These are phyloP conservation scores for Herpotrichia juniperi DNA, from an alignment of 2,329 filamentous ascomycete genomes.

Conservation along the genomic window DNA sequence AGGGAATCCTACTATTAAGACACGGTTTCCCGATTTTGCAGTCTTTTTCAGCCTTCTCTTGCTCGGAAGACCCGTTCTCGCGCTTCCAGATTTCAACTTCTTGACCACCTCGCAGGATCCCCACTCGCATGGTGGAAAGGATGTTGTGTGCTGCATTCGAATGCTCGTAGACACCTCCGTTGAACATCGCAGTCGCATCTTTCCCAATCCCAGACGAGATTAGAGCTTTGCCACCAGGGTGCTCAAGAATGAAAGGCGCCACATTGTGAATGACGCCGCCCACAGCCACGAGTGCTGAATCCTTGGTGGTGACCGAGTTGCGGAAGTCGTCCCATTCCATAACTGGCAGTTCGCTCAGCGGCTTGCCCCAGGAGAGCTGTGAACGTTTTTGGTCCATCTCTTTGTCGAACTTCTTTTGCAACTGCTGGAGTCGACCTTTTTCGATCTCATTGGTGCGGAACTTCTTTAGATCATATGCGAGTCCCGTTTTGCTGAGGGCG, in stretches of 20 bases:
- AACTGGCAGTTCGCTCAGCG: conserved; percentile 44
- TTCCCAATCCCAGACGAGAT: conserved; percentile 45
- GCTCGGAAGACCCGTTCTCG: too few species aligned
- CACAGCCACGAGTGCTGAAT: conserved; percentile 39
- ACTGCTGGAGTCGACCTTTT: conserved; percentile 48
- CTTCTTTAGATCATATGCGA: conserved; percentile 46
- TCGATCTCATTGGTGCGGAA: conserved; percentile 50
- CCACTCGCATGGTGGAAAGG: conserved; percentile 47
- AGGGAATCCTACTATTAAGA: too few species aligned
- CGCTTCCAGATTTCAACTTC: conserved; percentile 50
- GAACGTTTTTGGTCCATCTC: conserved; percentile 23
- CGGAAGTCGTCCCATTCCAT: conserved; percentile 47
- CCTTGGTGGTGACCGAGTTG: conserved; percentile 33
- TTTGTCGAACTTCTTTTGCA: conserved; percentile 47
- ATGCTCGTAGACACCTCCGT: conserved; percentile 48
- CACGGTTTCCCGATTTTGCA: too few species aligned
- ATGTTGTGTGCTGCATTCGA: conserved; percentile 49
- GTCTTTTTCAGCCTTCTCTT: too few species aligned
- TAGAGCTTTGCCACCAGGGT: conserved; percentile 46
- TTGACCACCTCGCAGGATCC: conserved; percentile 44
- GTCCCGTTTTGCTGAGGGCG: conserved; percentile 34
- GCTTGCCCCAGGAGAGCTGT: conserved; percentile 46
- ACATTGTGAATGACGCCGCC: conserved; percentile 48
- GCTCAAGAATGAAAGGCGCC: conserved; percentile 41
- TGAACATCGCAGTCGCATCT: conserved; percentile 48